A percentile compares a stretch with the other conserved stretches of the same genome.
Conservation (phyloP, 495 filamentous ascomycete species). For the Chaetomium fimeti region DNA sequence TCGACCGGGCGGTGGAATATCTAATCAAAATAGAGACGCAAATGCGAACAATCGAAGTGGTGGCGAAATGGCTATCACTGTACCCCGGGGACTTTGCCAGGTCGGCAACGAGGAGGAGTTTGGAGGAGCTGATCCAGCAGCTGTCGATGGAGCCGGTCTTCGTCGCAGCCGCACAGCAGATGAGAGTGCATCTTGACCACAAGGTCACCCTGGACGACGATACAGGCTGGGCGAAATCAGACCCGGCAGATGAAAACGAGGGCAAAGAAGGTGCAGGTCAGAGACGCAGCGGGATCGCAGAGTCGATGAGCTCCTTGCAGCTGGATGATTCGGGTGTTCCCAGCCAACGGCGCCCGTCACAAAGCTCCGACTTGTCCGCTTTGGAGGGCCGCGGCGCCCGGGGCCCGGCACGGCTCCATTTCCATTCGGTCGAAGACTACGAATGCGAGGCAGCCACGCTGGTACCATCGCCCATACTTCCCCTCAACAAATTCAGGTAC, state of each 20-base stretch:
- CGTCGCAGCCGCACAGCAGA: slow-evolving; percentile 78
- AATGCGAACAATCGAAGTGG: slow-evolving; percentile 73
- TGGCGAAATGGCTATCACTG: slow-evolving; percentile 83
- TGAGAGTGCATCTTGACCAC: slow-evolving; percentile 61
- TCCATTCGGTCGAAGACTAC: slow-evolving; percentile 66
- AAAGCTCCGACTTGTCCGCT: slow-evolving; percentile 44
- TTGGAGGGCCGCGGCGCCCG: slow-evolving; percentile 33
- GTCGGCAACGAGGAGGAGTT: slow-evolving; percentile 64
- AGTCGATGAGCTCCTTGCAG: slow-evolving; percentile 45
- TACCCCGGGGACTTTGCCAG: slow-evolving; percentile 93
- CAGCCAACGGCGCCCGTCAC: slow-evolving; percentile 46
- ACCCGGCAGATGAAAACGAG: slow-evolving; percentile 53
- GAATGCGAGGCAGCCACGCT: slow-evolving; percentile 68
- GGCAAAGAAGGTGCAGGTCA: slow-evolving; percentile 29
- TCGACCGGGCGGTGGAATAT: slow-evolving; percentile 57
- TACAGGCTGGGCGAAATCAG: slow-evolving; percentile 69
- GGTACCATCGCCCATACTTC: slow-evolving; percentile 57
- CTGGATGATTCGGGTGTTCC: slow-evolving; percentile 40
- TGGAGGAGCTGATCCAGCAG: slow-evolving; percentile 68
- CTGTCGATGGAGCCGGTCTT: slow-evolving; percentile 71
- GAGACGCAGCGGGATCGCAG: slow-evolving; percentile 38
- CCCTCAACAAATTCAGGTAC: slow-evolving; percentile 76
- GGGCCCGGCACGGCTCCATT: slow-evolving; percentile 45
- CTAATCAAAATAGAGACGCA: slow-evolving; percentile 75
- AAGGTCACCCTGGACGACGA: slow-evolving; percentile 79